Evolutionary conservation across 208 protist genomes (phyloP).

Genomic region (Leishmania lainsoni): DNA sequence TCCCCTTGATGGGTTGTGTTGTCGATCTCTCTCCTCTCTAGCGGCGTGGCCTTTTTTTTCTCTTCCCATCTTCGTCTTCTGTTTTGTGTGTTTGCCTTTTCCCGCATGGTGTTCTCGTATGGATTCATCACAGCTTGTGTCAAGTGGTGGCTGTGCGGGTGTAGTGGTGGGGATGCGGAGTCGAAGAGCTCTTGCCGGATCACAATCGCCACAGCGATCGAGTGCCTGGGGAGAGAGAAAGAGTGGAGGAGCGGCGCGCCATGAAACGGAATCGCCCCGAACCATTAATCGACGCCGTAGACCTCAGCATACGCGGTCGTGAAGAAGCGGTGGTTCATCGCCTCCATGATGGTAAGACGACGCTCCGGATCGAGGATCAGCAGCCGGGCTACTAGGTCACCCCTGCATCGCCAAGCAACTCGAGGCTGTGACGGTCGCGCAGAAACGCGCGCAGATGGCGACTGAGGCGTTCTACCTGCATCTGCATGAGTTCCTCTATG

Average conservation of each 20-base stretch:
- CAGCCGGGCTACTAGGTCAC: slow-evolving; percentile 63
- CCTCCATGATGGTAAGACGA: slow-evolving; percentile 59
- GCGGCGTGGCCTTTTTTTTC: neutral
- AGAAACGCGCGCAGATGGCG: slow-evolving; percentile 41
- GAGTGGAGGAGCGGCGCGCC: neutral
- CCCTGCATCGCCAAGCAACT: slow-evolving; percentile 60
- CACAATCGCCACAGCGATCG: neutral
- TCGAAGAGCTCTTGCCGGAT: neutral
- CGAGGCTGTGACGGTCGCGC: slow-evolving; percentile 36
- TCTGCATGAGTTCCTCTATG: slow-evolving; percentile 10
- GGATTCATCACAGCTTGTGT: neutral
- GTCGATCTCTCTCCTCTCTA: neutral
- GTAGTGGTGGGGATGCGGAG: neutral
- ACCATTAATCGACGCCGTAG: slow-evolving; percentile 14
- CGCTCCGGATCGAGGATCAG: slow-evolving; percentile 64
- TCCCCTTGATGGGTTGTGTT: neutral
- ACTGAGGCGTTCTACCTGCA: slow-evolving; percentile 31
- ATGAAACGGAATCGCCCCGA: neutral
- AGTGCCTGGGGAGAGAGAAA: neutral
- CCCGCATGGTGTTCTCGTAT: neutral
- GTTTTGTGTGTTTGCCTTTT: neutral
- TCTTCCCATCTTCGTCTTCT: neutral
- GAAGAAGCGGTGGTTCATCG: slow-evolving; percentile 77
- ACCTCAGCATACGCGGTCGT: slow-evolving; percentile 22
- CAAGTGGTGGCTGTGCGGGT: neutral